Conservation (phyloP, 257 asterid species). For the Solanum medicagineum region DNA sequence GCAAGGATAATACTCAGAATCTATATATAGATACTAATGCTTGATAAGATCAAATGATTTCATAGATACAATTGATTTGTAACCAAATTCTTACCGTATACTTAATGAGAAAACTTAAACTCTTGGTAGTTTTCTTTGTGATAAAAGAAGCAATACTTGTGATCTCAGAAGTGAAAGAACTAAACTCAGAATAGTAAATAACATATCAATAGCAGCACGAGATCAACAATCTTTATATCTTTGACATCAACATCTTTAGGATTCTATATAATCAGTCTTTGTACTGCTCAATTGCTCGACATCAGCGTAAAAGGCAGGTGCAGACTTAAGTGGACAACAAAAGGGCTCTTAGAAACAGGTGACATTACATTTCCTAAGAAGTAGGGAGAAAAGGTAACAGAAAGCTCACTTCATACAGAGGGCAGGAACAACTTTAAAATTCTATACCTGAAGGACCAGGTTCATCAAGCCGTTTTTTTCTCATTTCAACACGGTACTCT, state of each 20-base stretch:
- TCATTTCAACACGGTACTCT: constrained; percentile 32
- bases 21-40: background rate
- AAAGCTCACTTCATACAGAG: background rate
- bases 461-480: constrained; percentile 22
- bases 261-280: background rate
- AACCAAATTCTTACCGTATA: background rate
- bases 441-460: constrained; percentile 82
- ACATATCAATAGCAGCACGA: background rate
- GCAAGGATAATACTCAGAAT: constrained; percentile 9
- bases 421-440: background rate
- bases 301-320: background rate
- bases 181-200: background rate
- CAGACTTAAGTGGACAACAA: background rate
- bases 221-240: background rate
- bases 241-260: background rate
- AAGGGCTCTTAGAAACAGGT: background rate
- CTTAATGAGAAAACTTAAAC: background rate
- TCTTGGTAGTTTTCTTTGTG: background rate
- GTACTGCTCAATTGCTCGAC: background rate
- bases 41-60: background rate
- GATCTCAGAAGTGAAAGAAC: background rate
- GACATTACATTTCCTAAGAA: background rate
- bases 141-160: background rate
- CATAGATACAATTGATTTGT: background rate
- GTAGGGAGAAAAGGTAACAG: background rate